Percentiles rank a stretch among this genome's conserved stretches.
phyloP scores from a whole-genome alignment of 169 alveolate species.

The Plasmodium inui region DNA sequence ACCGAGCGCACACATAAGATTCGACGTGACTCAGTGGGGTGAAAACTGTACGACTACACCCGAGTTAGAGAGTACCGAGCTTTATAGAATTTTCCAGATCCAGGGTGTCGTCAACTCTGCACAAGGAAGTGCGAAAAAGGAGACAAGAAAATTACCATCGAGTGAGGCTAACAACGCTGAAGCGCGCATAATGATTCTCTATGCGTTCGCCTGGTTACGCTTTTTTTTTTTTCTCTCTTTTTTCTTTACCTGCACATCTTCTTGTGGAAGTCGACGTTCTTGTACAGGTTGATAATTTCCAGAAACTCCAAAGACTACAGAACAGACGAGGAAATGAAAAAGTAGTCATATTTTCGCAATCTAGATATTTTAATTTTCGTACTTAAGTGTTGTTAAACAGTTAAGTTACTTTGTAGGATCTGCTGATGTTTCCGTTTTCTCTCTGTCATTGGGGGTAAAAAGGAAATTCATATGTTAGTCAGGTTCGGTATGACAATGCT shows the following conservation, averaged over 20 bases:
- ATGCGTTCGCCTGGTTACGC: neutral
- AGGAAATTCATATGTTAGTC: neutral
- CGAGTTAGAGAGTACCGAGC: conserved; percentile 7
- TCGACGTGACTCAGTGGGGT: neutral
- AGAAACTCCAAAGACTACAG: conserved; percentile 69
- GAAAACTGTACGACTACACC: neutral
- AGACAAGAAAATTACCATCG: neutral
- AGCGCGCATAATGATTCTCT: neutral
- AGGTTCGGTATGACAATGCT: neutral
- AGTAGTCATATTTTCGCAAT: neutral
- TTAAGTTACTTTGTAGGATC: conserved; percentile 66
- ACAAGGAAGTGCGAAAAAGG: neutral
- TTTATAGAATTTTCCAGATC: conserved; percentile 61
- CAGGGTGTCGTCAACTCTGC: conserved; percentile 57
- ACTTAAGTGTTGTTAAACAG: neutral
- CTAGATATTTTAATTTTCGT: neutral
- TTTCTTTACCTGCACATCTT: conserved; percentile 74
- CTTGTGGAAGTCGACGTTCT: conserved; percentile 66
- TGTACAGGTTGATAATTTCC: conserved; percentile 65
- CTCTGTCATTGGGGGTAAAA: conserved; percentile 4
- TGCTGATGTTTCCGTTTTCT: conserved; percentile 74
- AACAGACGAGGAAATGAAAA: neutral
- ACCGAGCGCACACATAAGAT: neutral
- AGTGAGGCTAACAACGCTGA: neutral
- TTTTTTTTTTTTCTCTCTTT: neutral